Conservation (phyloP, 2,329 filamentous ascomycete species). For the Aspergillus thermomutatus region DNA sequence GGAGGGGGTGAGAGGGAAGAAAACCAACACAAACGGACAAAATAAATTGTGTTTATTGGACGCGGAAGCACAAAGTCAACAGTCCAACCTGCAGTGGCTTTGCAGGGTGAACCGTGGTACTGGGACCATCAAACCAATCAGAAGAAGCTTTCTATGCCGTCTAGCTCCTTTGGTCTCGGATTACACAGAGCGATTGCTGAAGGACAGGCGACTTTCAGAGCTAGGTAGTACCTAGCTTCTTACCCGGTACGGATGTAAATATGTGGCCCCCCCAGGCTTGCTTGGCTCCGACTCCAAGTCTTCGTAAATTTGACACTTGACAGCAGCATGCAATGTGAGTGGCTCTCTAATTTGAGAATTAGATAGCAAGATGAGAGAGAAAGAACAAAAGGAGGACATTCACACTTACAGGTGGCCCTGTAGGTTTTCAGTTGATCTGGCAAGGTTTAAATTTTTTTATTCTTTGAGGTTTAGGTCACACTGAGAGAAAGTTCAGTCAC, state of each 20-base stretch:
- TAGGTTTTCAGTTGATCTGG: background rate
- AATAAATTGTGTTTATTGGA: slow-evolving; percentile 14
- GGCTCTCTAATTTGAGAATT: slow-evolving; percentile 8
- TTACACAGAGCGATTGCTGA: slow-evolving; percentile 13
- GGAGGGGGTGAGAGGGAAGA: slow-evolving; percentile 5
- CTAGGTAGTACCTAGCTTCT: background rate
- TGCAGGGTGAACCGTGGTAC: slow-evolving; percentile 18
- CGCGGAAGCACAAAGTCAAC: slow-evolving; percentile 15
- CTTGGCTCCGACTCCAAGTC: background rate
- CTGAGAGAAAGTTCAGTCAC: background rate
- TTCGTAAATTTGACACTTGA: slow-evolving; percentile 4
- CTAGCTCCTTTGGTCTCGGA: slow-evolving; percentile 18
- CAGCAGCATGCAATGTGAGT: slow-evolving; percentile 19
- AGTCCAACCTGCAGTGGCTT: slow-evolving; percentile 19
- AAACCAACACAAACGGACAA: slow-evolving; percentile 17
- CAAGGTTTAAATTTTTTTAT: background rate
- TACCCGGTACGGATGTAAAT: background rate
- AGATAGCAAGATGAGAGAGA: background rate
- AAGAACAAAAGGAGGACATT: background rate
- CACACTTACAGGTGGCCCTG: background rate
- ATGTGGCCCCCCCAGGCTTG: background rate
- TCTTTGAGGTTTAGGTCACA: background rate
- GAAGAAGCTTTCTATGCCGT: slow-evolving; percentile 11
- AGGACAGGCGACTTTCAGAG: slow-evolving; percentile 2
- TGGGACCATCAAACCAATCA: slow-evolving; percentile 20